These are phyloP conservation scores for Physcia stellaris DNA, from an alignment of 495 filamentous ascomycete genomes.

Conservation along the genomic window DNA sequence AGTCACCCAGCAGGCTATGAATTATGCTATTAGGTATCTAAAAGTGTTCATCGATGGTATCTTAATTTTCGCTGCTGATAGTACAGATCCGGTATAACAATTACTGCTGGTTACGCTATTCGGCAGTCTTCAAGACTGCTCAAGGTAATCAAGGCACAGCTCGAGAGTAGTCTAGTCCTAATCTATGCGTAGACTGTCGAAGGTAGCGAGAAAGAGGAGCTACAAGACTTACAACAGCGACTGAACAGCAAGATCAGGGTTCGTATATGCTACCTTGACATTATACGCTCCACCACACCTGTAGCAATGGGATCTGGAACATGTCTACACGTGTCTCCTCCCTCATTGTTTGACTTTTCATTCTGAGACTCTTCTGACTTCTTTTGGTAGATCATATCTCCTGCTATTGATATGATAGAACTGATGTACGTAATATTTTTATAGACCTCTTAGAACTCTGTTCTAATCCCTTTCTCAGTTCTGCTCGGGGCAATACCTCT, in stretches of 20 bases:
- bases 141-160: conserved; percentile 37
- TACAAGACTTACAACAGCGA: conserved; percentile 55
- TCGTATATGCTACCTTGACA: conserved; percentile 10
- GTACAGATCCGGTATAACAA: conserved; percentile 65
- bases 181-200: conserved; percentile 43
- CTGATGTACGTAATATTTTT: conserved; percentile 53
- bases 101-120: conserved; percentile 78
- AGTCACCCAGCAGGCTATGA: conserved; percentile 73
- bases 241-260: conserved; percentile 77
- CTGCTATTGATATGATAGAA: conserved; percentile 88
- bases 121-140: conserved; percentile 67
- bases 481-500: conserved; percentile 87
- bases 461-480: conserved; percentile 32
- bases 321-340: no score
- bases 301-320: no score
- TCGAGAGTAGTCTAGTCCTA: background rate
- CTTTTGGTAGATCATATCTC: conserved; percentile 70
- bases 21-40: conserved; percentile 63
- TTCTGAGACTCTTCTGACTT: background rate
- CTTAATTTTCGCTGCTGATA: conserved; percentile 9
- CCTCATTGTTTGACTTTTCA: no score
- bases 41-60: background rate
- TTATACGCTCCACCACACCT: no score
- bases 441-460: background rate
- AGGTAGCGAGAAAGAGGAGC: conserved; percentile 54